These are phyloP conservation scores for Thymus quinquecostatus DNA, from an alignment of 257 asterid species.

Conservation along the genomic window DNA sequence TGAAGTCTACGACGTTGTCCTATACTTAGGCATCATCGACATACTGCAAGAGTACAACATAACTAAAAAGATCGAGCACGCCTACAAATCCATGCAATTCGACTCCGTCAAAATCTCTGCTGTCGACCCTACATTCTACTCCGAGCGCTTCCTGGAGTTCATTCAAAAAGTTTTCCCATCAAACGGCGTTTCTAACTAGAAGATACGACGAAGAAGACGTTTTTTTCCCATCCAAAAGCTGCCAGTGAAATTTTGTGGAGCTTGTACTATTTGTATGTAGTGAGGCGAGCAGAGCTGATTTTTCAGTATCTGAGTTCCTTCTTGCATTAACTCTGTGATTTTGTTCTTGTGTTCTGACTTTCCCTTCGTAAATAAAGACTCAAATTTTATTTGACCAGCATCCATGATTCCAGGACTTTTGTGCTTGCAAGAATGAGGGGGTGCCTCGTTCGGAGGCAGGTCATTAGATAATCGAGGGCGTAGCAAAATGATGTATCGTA, in stretches of 20 bases:
- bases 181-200: conserved; percentile 37
- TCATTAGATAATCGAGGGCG: too few species aligned
- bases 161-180: conserved; percentile 86
- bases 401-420: not conserved
- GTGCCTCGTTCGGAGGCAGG: not conserved
- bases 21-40: conserved; percentile 91
- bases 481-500: too few species aligned
- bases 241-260: conserved; percentile 6
- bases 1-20: conserved; percentile 88
- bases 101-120: conserved; percentile 87
- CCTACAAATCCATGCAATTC: conserved; percentile 81
- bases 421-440: not conserved
- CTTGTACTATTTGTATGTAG: conserved; percentile 23
- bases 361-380: conserved; percentile 30
- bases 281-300: conserved; percentile 27
- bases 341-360: conserved; percentile 20
- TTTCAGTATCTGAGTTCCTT: not conserved
- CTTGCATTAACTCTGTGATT: conserved; percentile 31
- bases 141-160: conserved; percentile 77
- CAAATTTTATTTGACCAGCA: not conserved
- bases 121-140: conserved; percentile 90
- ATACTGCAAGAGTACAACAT: conserved; percentile 95
- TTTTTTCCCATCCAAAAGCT: not conserved
- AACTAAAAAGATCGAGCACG: conserved; percentile 82
- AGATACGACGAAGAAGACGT: not conserved